phyloP scores from a whole-genome alignment of 2,329 filamentous ascomycete species.

The Zymoseptoria brevis region DNA sequence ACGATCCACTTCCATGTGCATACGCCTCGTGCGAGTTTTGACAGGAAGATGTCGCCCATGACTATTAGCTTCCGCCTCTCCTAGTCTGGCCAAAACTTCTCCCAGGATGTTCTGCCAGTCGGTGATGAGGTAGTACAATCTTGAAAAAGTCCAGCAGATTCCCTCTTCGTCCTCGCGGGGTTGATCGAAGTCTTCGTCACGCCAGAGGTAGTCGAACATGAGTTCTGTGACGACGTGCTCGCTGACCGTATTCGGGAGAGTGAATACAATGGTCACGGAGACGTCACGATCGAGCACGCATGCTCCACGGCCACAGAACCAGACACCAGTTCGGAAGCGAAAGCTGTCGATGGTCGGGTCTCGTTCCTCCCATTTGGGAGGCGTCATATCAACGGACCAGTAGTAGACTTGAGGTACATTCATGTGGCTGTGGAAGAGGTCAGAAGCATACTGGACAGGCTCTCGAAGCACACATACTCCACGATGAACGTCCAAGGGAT shows the following conservation, averaged over 20 bases:
- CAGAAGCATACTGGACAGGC: neutral
- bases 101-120: conserved; percentile 34
- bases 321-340: conserved; percentile 27
- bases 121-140: conserved; percentile 29
- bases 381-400: conserved; percentile 29
- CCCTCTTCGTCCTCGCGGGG: conserved; percentile 29
- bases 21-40: conserved; percentile 25
- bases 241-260: conserved; percentile 22
- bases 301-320: conserved; percentile 29
- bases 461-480: conserved; percentile 13
- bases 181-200: conserved; percentile 27
- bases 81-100: conserved; percentile 27
- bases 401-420: conserved; percentile 34
- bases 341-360: conserved; percentile 26
- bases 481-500: conserved; percentile 32
- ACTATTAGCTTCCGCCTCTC: conserved; percentile 31
- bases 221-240: conserved; percentile 28
- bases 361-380: conserved; percentile 16
- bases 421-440: conserved; percentile 22
- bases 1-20: conserved; percentile 30
- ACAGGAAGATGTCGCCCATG: conserved; percentile 28
- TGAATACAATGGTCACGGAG: conserved; percentile 30
- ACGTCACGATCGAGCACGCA: conserved; percentile 24
- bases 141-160: conserved; percentile 31
- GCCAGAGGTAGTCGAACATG: conserved; percentile 28